Evolutionary conservation across 2,329 filamentous ascomycete species (phyloP).

Genomic region (Aspergillus sp.): DNA sequence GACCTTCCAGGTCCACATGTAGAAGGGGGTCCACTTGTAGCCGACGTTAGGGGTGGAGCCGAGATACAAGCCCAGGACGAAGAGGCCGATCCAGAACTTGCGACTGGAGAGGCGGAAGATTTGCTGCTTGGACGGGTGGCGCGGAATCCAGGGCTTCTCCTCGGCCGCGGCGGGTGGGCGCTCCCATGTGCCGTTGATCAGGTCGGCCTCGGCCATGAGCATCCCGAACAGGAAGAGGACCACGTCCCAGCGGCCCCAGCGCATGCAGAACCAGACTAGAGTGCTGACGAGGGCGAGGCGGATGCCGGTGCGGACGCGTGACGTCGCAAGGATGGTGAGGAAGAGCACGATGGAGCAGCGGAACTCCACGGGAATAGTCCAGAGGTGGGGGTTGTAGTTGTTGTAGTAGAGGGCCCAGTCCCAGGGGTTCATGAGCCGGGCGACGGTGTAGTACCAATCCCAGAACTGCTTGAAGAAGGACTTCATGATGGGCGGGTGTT

Average conservation of each 20-base stretch:
- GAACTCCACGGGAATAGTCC: slow-evolving; percentile 47
- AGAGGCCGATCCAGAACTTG: slow-evolving; percentile 36
- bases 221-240: slow-evolving; percentile 43
- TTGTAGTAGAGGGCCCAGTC: slow-evolving; percentile 41
- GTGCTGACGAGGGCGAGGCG: slow-evolving; percentile 33
- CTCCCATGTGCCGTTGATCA: slow-evolving; percentile 39
- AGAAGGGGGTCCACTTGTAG: slow-evolving; percentile 42
- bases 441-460: slow-evolving; percentile 34
- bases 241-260: slow-evolving; percentile 44
- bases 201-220: slow-evolving; percentile 43
- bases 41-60: slow-evolving; percentile 42
- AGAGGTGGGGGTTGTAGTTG: slow-evolving; percentile 46
- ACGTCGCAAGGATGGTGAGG: slow-evolving; percentile 39
- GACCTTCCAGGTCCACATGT: slow-evolving; percentile 36
- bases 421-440: slow-evolving; percentile 36
- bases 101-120: slow-evolving; percentile 23
- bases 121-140: slow-evolving; percentile 11
- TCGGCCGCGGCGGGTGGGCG: slow-evolving; percentile 10
- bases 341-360: slow-evolving; percentile 46
- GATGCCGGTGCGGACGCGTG: slow-evolving; percentile 30
- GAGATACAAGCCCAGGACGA: slow-evolving; percentile 41
- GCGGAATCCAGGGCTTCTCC: slow-evolving; percentile 16
- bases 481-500: slow-evolving; percentile 39
- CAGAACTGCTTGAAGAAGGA: slow-evolving; percentile 34
- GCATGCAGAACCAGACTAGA: slow-evolving; percentile 39